Evolutionary conservation across 768 basidiomycete species (phyloP), one percentile per base, ranked within the genome.

Genomic region (Rhizopogon vesiculosus): DNA sequence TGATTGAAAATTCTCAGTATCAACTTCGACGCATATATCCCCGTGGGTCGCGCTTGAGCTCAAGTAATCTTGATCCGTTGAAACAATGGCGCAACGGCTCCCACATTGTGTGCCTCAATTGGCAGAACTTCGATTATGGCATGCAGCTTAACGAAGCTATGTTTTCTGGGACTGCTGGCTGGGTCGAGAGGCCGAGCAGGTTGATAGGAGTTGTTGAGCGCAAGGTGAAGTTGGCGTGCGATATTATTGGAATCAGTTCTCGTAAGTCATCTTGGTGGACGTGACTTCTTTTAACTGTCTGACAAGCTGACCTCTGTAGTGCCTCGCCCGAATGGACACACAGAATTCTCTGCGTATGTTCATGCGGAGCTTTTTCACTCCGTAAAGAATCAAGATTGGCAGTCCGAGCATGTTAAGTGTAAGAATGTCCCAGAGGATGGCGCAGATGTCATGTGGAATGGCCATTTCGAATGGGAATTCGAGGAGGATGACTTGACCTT

Each of bases 111-210:
- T 76, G 78, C 39, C 66, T 86, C 42, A 85, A 86, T 59, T 85
- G 84, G 84, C 84, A 86, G 66, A 72, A 70, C n/a, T 83, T 77
- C 60, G 83, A 85, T 61, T 62, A 59, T 1, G 78, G 78, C 1
- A 79, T 82, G 78, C 81, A 83, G 59, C 63, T 86, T 22, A 84
- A 85, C 59, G 85, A 84, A 64, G 84, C 75, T 0, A 75, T 86
- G 77, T 86, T 85, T 61, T 74, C 74, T 0, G 84, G 80, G 0
- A 79, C 74, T 3, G 61, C 67, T 2, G 84, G 84, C 1, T 86
- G 81, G 81, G 76, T 82, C 1, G 64, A 74, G 35, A 82, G 81
- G 59, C 83, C 84, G 1, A 59, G 60, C 12, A 44, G 55, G 19
- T 52, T 72, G 56, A 53, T 67, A 59, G 70, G 63, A 35, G 51